Base-by-base conservation (phyloP, 768 basidiomycete genomes). In the Phlegmacium glaucopus region DNA sequence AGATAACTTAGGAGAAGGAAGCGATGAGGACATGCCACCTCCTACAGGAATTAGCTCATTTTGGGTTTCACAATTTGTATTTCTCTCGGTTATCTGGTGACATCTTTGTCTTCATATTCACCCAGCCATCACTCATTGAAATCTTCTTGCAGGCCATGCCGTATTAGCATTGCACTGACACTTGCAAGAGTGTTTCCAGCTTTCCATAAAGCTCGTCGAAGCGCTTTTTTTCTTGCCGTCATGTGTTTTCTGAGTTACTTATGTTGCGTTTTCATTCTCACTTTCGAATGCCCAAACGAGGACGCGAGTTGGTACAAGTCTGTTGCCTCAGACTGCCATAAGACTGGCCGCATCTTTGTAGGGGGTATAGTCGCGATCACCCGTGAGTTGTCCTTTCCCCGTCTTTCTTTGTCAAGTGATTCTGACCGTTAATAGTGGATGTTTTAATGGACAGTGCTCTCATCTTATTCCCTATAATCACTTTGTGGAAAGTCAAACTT, bases 401-500 rank as follows among this genome's bases (percentile, higher is more conserved):
- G n/a, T n/a, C n/a, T n/a, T n/a, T n/a, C n/a, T n/a, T n/a, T n/a
- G n/a, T n/a, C n/a, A n/a, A n/a, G n/a, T 22, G 22, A 22, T 22
- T 22, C 22, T 5, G 22, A 22, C 22, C 22, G 22, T 22, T 22
- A 22, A 3, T 11, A 64, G 62, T 57, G 35, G 62, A 64, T 38
- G 39, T 64, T 15, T 13, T 51, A 11, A 55, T 60, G 2, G 66
- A 67, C 50, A 44, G 51, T 6, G 51, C 52, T 28, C 55, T 66
- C 2, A 50, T 64, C 25, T 29, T 44, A n/a, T 58, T 60, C 16
- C 66, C 66, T 2, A 38, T 62, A 7, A 49, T 52, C 17, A 52
- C 64, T 47, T 45, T 67, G 7, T 58, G 61, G 57, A 55, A 49
- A 17, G 42, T 62, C 36, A 55, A 51, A 17, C 42, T 65, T 4